Conservation (phyloP, 306 rosid species). For the Glycine soja region DNA sequence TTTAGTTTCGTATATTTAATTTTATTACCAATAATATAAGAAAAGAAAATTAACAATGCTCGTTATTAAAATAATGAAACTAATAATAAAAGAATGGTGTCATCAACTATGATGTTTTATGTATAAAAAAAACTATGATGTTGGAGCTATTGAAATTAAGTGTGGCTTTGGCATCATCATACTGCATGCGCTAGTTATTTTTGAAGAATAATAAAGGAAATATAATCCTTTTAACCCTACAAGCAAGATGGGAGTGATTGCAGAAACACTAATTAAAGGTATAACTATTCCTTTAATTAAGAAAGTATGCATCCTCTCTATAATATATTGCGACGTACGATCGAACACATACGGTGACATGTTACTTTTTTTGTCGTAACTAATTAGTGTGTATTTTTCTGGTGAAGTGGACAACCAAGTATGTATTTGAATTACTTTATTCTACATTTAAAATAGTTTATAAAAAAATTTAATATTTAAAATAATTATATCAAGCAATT, state of each 20-base stretch:
- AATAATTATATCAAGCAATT: neutral
- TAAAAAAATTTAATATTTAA: neutral
- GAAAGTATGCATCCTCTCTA: neutral
- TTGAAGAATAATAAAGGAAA: neutral
- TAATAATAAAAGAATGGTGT: neutral
- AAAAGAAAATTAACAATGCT: neutral
- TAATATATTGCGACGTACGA: neutral
- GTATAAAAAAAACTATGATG: neutral
- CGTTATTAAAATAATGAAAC: neutral
- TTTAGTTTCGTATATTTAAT: neutral
- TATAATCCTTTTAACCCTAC: neutral
- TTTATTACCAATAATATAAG: neutral
- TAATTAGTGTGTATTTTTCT: neutral
- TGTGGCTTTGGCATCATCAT: neutral
- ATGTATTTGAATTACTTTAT: neutral
- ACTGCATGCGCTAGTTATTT: neutral
- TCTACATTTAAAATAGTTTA: neutral
- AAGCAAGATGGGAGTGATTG: neutral
- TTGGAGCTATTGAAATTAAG: neutral
- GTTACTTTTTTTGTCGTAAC: neutral
- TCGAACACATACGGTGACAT: neutral
- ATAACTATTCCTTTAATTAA: neutral
- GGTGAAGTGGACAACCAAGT: neutral
- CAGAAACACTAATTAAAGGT: neutral
- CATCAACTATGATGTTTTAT: neutral